These are phyloP conservation scores for Platismatia glauca DNA, from an alignment of 495 filamentous ascomycete genomes.

Conservation along the genomic window DNA sequence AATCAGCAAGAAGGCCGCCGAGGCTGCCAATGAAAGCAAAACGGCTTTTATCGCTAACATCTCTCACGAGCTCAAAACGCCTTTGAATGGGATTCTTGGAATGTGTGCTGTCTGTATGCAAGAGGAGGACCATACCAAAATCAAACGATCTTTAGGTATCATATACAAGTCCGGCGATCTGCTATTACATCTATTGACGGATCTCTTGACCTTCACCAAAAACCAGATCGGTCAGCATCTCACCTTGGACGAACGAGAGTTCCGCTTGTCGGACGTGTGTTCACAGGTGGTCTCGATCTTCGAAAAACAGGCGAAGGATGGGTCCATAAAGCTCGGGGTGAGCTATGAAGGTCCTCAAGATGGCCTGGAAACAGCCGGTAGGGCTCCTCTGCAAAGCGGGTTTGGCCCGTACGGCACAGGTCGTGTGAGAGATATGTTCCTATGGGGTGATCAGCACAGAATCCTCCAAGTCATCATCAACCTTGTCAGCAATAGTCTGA, in stretches of 20 bases:
- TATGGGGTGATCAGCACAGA: conserved; percentile 87
- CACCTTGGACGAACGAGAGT: conserved; percentile 74
- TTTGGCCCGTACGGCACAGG: conserved; percentile 54
- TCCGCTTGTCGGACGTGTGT: conserved; percentile 67
- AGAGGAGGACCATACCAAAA: conserved; percentile 64
- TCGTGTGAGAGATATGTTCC: conserved; percentile 60
- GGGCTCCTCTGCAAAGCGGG: conserved; percentile 34
- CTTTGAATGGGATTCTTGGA: conserved; percentile 84
- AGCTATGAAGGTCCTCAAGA: conserved; percentile 51
- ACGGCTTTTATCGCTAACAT: conserved; percentile 95
- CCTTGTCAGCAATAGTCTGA: conserved; percentile 82
- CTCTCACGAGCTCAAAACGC: conserved; percentile 87
- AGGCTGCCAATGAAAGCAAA: conserved; percentile 89
- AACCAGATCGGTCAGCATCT: conserved; percentile 82
- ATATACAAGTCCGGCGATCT: conserved; percentile 88
- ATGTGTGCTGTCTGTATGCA: conserved; percentile 91
- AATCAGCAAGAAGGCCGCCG: conserved; percentile 81
- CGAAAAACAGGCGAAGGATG: conserved; percentile 76
- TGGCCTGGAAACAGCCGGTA: conserved; percentile 27
- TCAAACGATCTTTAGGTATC: conserved; percentile 73
- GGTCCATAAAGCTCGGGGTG: conserved; percentile 61
- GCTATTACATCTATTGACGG: conserved; percentile 77
- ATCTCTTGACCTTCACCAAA: conserved; percentile 84
- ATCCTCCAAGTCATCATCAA: conserved; percentile 89
- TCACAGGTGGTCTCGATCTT: conserved; percentile 78